phyloP scores from a whole-genome alignment of 2,329 filamentous ascomycete species.

The Didymella keratinophila region DNA sequence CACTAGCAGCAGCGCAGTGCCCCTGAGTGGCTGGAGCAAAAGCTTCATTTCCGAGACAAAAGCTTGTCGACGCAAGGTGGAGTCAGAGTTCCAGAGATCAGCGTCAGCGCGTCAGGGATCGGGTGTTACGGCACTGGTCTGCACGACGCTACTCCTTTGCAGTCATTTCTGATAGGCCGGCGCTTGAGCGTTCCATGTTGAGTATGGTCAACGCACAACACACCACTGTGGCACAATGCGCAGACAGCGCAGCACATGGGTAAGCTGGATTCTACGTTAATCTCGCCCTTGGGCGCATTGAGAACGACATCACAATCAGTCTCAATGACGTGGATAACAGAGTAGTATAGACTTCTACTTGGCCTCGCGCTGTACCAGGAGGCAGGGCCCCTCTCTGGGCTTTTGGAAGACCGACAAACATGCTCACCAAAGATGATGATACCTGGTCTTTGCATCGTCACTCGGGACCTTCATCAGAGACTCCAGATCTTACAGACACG shows the following conservation, averaged over 20 bases:
- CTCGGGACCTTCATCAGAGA: not conserved
- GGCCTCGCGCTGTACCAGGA: not conserved
- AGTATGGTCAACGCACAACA: too few relatives aligned
- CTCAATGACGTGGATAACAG: not conserved
- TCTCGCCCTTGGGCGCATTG: not conserved
- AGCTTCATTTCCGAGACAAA: constrained; percentile 15
- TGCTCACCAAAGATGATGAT: not conserved
- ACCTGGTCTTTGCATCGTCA: not conserved
- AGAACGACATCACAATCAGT: not conserved
- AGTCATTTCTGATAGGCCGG: not conserved
- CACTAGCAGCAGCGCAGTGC: not conserved
- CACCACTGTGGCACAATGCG: too few relatives aligned
- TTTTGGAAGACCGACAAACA: not conserved
- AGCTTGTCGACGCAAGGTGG: constrained; percentile 18
- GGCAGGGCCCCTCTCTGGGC: not conserved
- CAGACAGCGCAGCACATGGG: too few relatives aligned
- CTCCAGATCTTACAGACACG: not conserved
- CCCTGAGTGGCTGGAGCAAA: constrained; percentile 1
- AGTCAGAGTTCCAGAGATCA: constrained; percentile 1
- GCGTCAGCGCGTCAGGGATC: constrained; percentile 7
- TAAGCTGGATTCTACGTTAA: not conserved
- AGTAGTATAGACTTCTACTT: not conserved
- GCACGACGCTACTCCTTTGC: constrained; percentile 6
- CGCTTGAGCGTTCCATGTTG: not conserved
- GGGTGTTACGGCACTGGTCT: constrained; percentile 14